A percentile compares a stretch with the other conserved stretches of the same genome.
These are phyloP conservation scores for Fusarium foetens DNA, from an alignment of 2,329 filamentous ascomycete genomes.

Conservation along the genomic window DNA sequence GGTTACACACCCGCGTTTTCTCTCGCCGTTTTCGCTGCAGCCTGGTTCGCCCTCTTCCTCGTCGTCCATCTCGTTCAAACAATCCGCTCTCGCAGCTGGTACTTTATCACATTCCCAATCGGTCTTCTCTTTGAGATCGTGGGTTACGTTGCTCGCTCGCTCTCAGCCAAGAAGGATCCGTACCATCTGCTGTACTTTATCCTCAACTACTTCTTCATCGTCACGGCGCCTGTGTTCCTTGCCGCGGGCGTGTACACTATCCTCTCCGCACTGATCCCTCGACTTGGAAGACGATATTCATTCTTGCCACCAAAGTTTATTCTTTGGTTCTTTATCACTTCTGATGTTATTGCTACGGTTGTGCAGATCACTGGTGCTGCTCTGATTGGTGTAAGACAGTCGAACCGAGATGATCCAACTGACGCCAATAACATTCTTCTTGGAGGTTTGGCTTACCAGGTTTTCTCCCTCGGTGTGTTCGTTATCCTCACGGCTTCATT, in stretches of 20 bases:
- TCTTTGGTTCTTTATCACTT: constrained; percentile 64
- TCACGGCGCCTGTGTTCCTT: constrained; percentile 68
- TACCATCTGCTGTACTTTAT: constrained; percentile 67
- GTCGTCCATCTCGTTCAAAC: constrained; percentile 52
- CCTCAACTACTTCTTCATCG: constrained; percentile 70
- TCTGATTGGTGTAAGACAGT: constrained; percentile 61
- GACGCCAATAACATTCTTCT: constrained; percentile 65
- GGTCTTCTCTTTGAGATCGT: constrained; percentile 60
- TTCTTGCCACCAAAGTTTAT: constrained; percentile 59
- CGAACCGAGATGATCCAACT: constrained; percentile 60
- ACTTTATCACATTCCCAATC: constrained; percentile 57
- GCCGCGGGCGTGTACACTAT: constrained; percentile 66
- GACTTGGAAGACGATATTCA: constrained; percentile 55
- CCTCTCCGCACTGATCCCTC: constrained; percentile 60
- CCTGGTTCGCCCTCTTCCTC: constrained; percentile 56
- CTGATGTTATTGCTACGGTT: constrained; percentile 63
- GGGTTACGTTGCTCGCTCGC: constrained; percentile 59
- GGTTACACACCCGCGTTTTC: constrained; percentile 60
- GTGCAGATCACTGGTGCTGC: constrained; percentile 65
- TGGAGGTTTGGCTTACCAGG: constrained; percentile 64
- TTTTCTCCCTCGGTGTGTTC: constrained; percentile 61
- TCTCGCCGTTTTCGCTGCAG: constrained; percentile 55
- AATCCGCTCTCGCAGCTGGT: constrained; percentile 55
- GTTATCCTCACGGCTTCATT: constrained; percentile 57
- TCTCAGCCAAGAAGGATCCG: constrained; percentile 61